Evolutionary conservation across 768 basidiomycete genomes (phyloP).

Genomic region (Daedalea quercina): DNA sequence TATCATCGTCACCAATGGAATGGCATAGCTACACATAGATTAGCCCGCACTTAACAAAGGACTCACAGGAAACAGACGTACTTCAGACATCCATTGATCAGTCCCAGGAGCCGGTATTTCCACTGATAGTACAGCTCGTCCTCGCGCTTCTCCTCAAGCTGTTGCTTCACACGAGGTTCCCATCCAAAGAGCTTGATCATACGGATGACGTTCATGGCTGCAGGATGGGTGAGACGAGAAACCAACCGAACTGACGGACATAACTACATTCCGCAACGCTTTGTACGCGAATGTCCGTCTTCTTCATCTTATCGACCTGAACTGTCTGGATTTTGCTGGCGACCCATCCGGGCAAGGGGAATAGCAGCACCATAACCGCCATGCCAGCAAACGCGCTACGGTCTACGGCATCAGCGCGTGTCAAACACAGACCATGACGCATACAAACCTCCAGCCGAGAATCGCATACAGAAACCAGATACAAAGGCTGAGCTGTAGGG

Average conservation of each 20-base stretch:
- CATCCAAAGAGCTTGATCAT: conserved; percentile 46
- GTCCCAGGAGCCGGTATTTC: conserved; percentile 43
- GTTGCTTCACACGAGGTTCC: conserved; percentile 41
- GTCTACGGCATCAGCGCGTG: background rate
- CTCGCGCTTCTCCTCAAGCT: conserved; percentile 51
- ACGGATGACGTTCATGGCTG: conserved; percentile 33
- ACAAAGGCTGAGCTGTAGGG: conserved; percentile 34
- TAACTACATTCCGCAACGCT: conserved; percentile 32
- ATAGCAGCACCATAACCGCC: conserved; percentile 31
- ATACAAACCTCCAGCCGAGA: conserved; percentile 36
- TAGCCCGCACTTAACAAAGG: conserved; percentile 1
- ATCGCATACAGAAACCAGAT: conserved; percentile 35
- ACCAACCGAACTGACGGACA: conserved; percentile 8
- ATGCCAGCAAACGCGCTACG: conserved; percentile 36
- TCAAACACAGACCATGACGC: background rate
- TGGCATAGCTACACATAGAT: conserved; percentile 35
- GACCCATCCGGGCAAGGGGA: conserved; percentile 37
- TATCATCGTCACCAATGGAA: conserved; percentile 63
- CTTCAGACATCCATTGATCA: conserved; percentile 40
- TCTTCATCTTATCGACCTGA: conserved; percentile 36
- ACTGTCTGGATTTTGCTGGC: conserved; percentile 28
- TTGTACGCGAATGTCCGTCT: conserved; percentile 41
- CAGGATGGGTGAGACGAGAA: conserved; percentile 24
- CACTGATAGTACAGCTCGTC: conserved; percentile 53
- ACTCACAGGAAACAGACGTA: conserved; percentile 21